Evolutionary conservation across 192 early-diverging fungal species (phyloP).

Genomic region (Physocladia obscura): DNA sequence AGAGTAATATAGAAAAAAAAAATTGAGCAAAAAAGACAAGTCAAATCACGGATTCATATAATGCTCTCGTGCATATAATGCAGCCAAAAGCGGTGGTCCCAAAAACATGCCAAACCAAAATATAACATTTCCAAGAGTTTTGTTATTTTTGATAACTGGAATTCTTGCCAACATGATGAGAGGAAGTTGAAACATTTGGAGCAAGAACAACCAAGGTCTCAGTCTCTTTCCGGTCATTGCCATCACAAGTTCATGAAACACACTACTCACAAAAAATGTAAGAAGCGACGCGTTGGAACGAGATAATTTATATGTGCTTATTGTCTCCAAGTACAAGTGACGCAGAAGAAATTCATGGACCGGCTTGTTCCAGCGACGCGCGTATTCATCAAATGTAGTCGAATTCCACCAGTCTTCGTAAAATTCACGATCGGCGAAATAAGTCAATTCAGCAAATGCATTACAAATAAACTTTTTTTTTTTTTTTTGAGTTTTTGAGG

Average conservation of each 20-base stretch:
- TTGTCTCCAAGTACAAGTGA: slow-evolving; percentile 83
- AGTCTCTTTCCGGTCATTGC: slow-evolving; percentile 65
- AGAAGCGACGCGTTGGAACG: slow-evolving; percentile 71
- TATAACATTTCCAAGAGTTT: slow-evolving; percentile 74
- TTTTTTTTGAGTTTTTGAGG: not conserved
- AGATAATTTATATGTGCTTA: slow-evolving; percentile 69
- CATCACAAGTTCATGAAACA: slow-evolving; percentile 82
- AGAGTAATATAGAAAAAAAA: no score
- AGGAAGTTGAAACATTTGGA: slow-evolving; percentile 91
- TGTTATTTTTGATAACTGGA: slow-evolving; percentile 60
- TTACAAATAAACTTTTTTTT: slow-evolving; percentile 77
- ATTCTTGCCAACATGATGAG: slow-evolving; percentile 71
- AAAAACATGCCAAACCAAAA: slow-evolving; percentile 93
- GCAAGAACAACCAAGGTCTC: slow-evolving; percentile 73
- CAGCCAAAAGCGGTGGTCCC: slow-evolving; percentile 31
- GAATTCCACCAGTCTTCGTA: slow-evolving; percentile 99
- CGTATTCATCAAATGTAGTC: slow-evolving; percentile 87
- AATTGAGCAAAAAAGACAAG: no score
- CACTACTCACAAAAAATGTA: slow-evolving; percentile 78
- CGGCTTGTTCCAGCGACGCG: slow-evolving; percentile 96
- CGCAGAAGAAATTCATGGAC: slow-evolving; percentile 77
- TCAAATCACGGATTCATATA: slow-evolving; percentile 6
- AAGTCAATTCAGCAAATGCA: slow-evolving; percentile 91
- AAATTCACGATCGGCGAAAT: slow-evolving; percentile 95
- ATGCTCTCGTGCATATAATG: slow-evolving; percentile 14